Evolutionary conservation across 257 asterid genomes (phyloP), one percentile per base, ranked within the genome.

Genomic region (Phtheirospermum japonicum): DNA sequence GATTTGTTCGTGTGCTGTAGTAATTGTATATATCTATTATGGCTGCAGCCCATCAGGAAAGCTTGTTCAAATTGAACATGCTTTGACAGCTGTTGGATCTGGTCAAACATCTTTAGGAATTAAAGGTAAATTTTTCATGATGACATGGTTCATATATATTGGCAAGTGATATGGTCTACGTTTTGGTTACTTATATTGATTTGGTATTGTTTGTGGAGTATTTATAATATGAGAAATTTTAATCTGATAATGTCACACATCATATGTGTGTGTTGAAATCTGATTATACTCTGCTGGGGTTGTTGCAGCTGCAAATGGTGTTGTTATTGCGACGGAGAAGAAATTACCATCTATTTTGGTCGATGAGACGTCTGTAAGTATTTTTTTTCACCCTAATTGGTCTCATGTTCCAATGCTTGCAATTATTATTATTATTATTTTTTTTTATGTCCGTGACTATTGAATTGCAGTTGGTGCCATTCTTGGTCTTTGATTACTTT

Each of bases 101-200:
- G 99, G 99, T 57, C 99, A 93, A 78, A 93, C 99, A 23, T 93
- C 99, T 50, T 62, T 93, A 65, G 99, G 99, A 56, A 93, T 93
- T 70, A 93, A 93, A 87, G 97, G 99, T 93, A 64, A 60, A 5
- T 19, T 53, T 63, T 34, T 10, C 40, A 43, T 52, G 43, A n/a
- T 57, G 63, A 63, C 31, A 57, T 40, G 45, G 58, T 45, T 52
- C 11, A 32, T 32, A 20, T 34, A 1, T 26, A 55, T 3, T 18
- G 14, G 7, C 28, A 46, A 26, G 30, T 28, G 42, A 6, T 43
- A 18, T 42, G 37, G 4, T 43, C 53, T 61, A 14, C n/a, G 3
- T 45, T 11, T 42, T 42, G 10, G 40, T 43, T 45, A 26, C 11
- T 11, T 13, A 4, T 20, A 39, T 19, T 4, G 31, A 28, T 13